These are phyloP conservation scores for Beauveria sp. DNA, from an alignment of 2,329 filamentous ascomycete genomes.

Conservation along the genomic window DNA sequence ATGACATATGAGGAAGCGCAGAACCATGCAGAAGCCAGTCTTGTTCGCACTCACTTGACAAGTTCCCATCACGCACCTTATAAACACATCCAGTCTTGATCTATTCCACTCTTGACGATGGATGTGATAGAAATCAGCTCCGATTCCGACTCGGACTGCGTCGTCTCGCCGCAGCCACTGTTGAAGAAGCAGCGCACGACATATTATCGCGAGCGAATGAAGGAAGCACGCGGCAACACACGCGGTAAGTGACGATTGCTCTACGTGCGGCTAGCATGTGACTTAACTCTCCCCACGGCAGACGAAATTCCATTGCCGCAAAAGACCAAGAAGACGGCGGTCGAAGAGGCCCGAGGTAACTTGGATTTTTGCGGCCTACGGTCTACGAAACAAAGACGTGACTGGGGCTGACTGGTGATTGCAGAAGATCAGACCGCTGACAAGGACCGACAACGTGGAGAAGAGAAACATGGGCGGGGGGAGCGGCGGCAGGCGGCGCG, in stretches of 20 bases:
- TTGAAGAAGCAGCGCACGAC: neutral
- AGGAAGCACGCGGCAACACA: neutral
- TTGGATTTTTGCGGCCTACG: no score
- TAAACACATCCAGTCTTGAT: neutral
- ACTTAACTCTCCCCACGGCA: neutral
- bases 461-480: neutral
- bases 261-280: neutral
- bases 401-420: neutral
- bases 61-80: conserved; percentile 8
- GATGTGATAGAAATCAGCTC: conserved; percentile 10
- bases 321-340: neutral
- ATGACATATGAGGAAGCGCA: conserved; percentile 13
- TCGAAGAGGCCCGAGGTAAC: neutral
- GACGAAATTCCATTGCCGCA: neutral
- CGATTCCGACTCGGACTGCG: conserved; percentile 6
- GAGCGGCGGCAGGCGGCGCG: neutral
- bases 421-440: no score
- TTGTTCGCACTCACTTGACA: neutral
- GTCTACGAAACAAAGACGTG: neutral
- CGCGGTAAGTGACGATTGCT: neutral
- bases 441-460: neutral
- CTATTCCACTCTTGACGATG: conserved; percentile 5
- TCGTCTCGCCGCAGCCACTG: neutral
- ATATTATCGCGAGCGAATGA: neutral
- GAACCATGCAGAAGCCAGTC: neutral